Percentiles rank a stretch among this genome's conserved stretches.
Conservation (phyloP, 768 basidiomycete species). For the Xerocomellus intermedius region DNA sequence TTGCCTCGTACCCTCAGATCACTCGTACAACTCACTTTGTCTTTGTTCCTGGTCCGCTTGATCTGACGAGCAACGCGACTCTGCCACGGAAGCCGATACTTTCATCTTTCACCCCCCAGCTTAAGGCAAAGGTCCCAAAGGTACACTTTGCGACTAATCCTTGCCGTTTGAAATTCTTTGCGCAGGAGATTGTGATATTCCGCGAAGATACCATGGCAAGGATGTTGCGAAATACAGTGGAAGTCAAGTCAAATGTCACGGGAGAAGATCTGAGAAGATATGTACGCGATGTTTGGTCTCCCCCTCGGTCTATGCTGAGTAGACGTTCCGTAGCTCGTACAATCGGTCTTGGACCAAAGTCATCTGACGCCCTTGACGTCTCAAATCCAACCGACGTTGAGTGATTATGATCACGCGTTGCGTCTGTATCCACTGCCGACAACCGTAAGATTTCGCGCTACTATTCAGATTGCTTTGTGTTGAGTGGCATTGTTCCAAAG, state of each 20-base stretch:
- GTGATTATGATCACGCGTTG: slow-evolving; percentile 90
- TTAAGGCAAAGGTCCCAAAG: slow-evolving; percentile 74
- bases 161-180: slow-evolving; percentile 91
- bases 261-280: slow-evolving; percentile 86
- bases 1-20: slow-evolving; percentile 77
- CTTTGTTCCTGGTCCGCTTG: slow-evolving; percentile 91
- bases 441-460: slow-evolving; percentile 52
- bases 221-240: slow-evolving; percentile 90
- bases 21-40: slow-evolving; percentile 83
- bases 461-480: background rate
- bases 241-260: slow-evolving; percentile 76
- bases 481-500: slow-evolving; percentile 39
- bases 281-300: slow-evolving; percentile 47
- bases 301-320: background rate
- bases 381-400: slow-evolving; percentile 80
- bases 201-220: slow-evolving; percentile 91
- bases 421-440: slow-evolving; percentile 94
- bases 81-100: slow-evolving; percentile 83
- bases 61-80: slow-evolving; percentile 77
- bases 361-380: slow-evolving; percentile 88
- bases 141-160: slow-evolving; percentile 87
- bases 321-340: slow-evolving; percentile 67
- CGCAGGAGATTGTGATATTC: slow-evolving; percentile 93
- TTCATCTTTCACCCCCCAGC: slow-evolving; percentile 64
- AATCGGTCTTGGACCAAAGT: slow-evolving; percentile 92